Evolutionary conservation across 192 early-diverging fungal species (phyloP).

Genomic region (Coemansia sp.): DNA sequence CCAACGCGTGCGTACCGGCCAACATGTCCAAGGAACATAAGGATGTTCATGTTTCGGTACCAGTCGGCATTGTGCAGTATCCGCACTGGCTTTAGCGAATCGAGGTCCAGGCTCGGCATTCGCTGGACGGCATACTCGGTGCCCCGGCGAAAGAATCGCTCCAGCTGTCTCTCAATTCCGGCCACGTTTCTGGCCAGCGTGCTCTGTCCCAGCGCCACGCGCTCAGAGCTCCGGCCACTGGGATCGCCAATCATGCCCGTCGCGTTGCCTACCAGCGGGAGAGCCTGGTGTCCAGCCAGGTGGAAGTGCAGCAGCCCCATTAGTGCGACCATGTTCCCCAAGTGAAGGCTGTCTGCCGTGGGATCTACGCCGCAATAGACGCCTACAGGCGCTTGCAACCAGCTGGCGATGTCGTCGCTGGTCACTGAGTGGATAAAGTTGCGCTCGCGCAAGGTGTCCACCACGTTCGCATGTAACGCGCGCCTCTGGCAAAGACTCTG

Average conservation of each 20-base stretch:
- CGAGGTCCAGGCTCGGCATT: conserved; percentile 29
- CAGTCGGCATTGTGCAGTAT: conserved; percentile 85
- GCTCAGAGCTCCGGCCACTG: conserved; percentile 82
- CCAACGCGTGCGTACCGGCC: conserved; percentile 82
- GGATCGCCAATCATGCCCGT: conserved; percentile 95
- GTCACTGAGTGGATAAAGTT: conserved; percentile 62
- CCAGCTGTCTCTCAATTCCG: conserved; percentile 73
- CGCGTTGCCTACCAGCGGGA: conserved; percentile 89
- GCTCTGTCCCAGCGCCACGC: conserved; percentile 64
- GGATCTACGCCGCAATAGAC: conserved; percentile 96
- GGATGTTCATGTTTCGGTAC: conserved; percentile 71
- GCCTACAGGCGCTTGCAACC: conserved; percentile 14
- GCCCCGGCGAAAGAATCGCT: conserved; percentile 69
- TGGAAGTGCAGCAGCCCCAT: conserved; percentile 89
- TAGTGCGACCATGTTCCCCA: conserved; percentile 88
- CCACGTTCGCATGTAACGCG: conserved; percentile 29
- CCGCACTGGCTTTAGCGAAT: conserved; percentile 53
- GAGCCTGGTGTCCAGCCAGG: conserved; percentile 75
- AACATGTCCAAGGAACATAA: conserved; percentile 77
- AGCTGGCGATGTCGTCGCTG: conserved; percentile 34
- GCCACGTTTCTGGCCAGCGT: conserved; percentile 65
- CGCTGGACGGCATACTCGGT: conserved; percentile 36
- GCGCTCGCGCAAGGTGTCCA: conserved; percentile 51
- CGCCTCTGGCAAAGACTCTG: neutral
- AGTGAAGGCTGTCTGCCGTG: conserved; percentile 86